Evolutionary conservation across 192 early-diverging fungal species (phyloP).

Genomic region (Linnemannia zychae): DNA sequence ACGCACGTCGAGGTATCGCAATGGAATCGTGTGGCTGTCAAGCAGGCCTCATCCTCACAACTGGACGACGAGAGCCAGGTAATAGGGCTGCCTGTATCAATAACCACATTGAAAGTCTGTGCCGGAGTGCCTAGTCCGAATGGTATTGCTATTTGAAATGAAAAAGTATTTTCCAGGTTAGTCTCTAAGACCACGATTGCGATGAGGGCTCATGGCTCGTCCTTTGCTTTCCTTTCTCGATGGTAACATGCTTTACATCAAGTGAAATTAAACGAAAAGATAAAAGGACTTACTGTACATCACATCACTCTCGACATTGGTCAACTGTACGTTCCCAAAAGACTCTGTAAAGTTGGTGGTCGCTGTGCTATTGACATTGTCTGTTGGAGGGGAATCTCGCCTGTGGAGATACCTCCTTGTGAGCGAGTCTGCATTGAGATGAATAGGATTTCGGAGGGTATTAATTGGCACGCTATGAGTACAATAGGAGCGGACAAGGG

Average conservation of each 20-base stretch:
- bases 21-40: slow-evolving; percentile 9
- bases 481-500: not conserved
- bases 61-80: slow-evolving; percentile 63
- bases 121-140: slow-evolving; percentile 77
- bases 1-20: slow-evolving; percentile 29
- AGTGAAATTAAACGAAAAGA: not conserved
- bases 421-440: slow-evolving; percentile 23
- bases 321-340: slow-evolving; percentile 5
- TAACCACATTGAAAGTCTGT: slow-evolving; percentile 73
- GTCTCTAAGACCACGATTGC: not conserved
- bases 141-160: slow-evolving; percentile 13
- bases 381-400: not conserved
- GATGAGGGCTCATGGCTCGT: not conserved
- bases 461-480: slow-evolving; percentile 24
- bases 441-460: not conserved
- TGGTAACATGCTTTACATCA: not conserved
- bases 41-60: not conserved
- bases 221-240: not conserved
- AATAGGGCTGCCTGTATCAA: slow-evolving; percentile 80
- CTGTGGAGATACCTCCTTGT: slow-evolving; percentile 32
- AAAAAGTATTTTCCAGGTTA: not conserved
- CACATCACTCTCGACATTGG: slow-evolving; percentile 24
- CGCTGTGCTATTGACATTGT: not conserved
- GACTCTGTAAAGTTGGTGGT: not conserved
- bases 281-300: slow-evolving; percentile 51